A percentile compares a stretch with the other conserved stretches of the same genome.
Conservation (phyloP, 768 basidiomycete genomes). For the Pholiota microspora region DNA sequence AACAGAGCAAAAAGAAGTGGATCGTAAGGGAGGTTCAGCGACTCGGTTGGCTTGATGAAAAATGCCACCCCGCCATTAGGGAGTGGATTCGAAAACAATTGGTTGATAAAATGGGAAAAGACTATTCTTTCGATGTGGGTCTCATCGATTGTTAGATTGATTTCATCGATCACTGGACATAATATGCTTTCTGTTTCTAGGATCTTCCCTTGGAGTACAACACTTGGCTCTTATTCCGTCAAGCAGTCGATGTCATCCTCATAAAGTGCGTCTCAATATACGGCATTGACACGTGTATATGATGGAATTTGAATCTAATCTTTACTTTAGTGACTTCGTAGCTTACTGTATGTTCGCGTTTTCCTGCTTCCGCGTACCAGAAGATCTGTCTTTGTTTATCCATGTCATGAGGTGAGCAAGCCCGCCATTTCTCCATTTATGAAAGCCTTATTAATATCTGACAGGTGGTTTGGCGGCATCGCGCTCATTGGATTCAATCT, state of each 20-base stretch:
- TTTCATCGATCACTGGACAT: background rate
- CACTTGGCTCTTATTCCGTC: constrained; percentile 93
- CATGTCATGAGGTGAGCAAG: constrained; percentile 69
- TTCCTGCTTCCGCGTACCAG: constrained; percentile 86
- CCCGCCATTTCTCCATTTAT: background rate
- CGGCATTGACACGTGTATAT: background rate
- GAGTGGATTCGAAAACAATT: constrained; percentile 87
- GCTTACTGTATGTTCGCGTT: constrained; percentile 95
- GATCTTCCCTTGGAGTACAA: constrained; percentile 93
- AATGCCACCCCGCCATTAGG: constrained; percentile 58
- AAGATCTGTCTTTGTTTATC: constrained; percentile 65
- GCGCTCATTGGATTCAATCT: constrained; percentile 91
- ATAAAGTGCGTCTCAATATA: constrained; percentile 72
- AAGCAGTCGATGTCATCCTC: constrained; percentile 93
- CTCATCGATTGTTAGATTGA: background rate
- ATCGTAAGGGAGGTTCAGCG: constrained; percentile 79
- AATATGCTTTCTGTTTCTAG: constrained; percentile 34
- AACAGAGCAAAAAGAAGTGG: constrained; percentile 95
- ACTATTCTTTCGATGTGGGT: constrained; percentile 89
- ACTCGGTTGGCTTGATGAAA: constrained; percentile 86
- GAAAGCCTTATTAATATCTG: constrained; percentile 2
- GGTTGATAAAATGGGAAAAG: constrained; percentile 89
- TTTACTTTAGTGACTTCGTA: constrained; percentile 74
- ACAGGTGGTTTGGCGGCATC: constrained; percentile 85
- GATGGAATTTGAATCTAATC: background rate